Evolutionary conservation across 2,329 filamentous ascomycete species (phyloP).

Genomic region (Beauveria caledonica): DNA sequence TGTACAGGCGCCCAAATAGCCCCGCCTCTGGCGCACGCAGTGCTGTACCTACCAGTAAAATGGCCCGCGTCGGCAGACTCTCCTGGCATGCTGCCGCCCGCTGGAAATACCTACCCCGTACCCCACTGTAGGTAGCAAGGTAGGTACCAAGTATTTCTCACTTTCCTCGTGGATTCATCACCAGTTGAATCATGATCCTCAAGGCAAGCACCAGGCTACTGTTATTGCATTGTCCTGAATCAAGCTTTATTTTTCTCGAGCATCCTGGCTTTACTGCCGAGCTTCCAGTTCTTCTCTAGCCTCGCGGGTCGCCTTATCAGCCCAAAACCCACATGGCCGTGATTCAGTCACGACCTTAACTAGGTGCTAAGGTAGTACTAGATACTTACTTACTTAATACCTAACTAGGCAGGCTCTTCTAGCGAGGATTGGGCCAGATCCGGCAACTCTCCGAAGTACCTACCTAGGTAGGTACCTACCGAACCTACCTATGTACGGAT

Average conservation of each 20-base stretch:
- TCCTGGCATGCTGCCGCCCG: background rate
- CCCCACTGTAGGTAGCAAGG: no score
- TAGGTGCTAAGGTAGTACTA: no score
- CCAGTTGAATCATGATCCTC: background rate
- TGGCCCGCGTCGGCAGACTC: no score
- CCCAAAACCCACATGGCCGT: background rate
- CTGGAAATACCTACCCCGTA: no score
- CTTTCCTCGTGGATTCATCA: background rate
- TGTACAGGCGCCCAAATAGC: background rate
- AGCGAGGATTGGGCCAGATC: no score
- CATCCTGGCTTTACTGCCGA: background rate
- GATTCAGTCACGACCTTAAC: background rate
- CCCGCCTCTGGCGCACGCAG: background rate
- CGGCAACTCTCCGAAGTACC: no score
- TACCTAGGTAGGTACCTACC: no score
- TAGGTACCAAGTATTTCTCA: no score
- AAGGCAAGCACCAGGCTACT: background rate
- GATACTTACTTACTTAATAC: no score
- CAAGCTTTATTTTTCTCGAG: background rate
- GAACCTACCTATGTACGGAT: no score
- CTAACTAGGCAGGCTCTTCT: no score
- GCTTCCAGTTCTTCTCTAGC: constrained; percentile 1
- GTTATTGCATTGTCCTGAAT: background rate
- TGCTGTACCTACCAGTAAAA: no score
- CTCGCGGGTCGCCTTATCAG: background rate